phyloP scores from a whole-genome alignment of 2,329 filamentous ascomycete genomes.

The Penicillium palitans region DNA sequence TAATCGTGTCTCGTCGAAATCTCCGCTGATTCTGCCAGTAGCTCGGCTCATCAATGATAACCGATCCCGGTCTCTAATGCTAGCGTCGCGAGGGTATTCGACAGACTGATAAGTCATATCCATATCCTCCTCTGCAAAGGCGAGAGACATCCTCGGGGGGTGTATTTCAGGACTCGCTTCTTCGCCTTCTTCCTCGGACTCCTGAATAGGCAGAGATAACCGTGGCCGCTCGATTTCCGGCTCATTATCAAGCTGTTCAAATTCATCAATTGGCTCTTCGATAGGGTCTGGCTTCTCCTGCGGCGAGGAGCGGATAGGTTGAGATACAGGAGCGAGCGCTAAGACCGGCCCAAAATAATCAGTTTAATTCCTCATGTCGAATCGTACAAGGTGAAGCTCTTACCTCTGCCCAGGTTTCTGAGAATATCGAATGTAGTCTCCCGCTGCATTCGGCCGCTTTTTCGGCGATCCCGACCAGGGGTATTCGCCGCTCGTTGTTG shows the following conservation, averaged over 20 bases:
- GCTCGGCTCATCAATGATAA: constrained; percentile 48
- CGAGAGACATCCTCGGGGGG: constrained; percentile 42
- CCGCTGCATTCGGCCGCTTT: constrained; percentile 52
- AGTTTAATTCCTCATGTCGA: neutral
- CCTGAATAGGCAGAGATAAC: constrained; percentile 50
- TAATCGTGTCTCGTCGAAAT: constrained; percentile 51
- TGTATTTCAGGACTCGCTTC: constrained; percentile 41
- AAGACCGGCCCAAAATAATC: neutral
- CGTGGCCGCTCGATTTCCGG: constrained; percentile 46
- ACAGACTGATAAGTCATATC: constrained; percentile 44
- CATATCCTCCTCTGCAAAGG: constrained; percentile 50
- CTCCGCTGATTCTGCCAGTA: constrained; percentile 49
- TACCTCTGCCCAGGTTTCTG: constrained; percentile 54
- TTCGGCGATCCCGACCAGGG: constrained; percentile 50
- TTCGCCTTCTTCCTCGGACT: constrained; percentile 47
- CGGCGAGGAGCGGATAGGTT: constrained; percentile 51
- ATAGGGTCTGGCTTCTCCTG: constrained; percentile 31
- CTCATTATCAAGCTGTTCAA: constrained; percentile 52
- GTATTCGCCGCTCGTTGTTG: constrained; percentile 56
- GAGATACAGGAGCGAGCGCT: constrained; percentile 54
- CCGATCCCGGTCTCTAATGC: constrained; percentile 39
- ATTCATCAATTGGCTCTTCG: constrained; percentile 32
- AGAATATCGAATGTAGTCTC: constrained; percentile 59
- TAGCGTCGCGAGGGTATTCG: constrained; percentile 46
- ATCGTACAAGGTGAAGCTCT: neutral